Evolutionary conservation across 1,284 basidiomycete species (phyloP), one percentile per base, ranked within the genome.

Genomic region (Cerrena zonata): DNA sequence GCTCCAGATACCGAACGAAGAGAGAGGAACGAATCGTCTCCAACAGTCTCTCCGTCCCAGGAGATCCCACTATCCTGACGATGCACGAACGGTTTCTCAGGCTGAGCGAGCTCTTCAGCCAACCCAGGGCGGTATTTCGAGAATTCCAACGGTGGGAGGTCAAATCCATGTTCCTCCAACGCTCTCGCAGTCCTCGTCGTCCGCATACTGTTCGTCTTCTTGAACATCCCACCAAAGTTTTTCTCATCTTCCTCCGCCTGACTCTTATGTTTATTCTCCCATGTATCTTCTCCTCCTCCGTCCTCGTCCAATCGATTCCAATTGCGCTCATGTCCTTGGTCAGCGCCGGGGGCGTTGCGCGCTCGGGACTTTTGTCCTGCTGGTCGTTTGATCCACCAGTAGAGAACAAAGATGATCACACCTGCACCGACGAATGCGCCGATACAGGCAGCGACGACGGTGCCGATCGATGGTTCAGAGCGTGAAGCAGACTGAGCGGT

Each of bases 171-270:
- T 44, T 70, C 69, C 49, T 69, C 66, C 45, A 65, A 64, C 52
- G 53, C 58, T 52, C 50, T 61, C 51, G 30, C 54, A 39, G 64
- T 63, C 4, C 63, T 66, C 1, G 69, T 71, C 2, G 80, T 78
- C 52, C 75, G 74, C 46, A 78, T 64, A 57, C 79, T 82, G 3
- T 75, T 74, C 3, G 71, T 73, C 60, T 84, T 86, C 64, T 84
- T 79, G 71, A 86, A 86, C 81, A 87, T 80, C 37, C 37, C 37
- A 45, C 56, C 51, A 50, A 66, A 63, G 55, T 64, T 64, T 61
- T 65, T 65, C 53, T 64, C 65, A 52, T 63, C 63, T 42, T 50
- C 50, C 26, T 62, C 62, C 22, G 50, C 49, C 41, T 59, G 46
- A 56, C 50, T 56, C 53, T 53, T 52, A 30, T 46, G 22, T 24